Conservation (phyloP, 352 stramenopile genomes). For the Phytophthora citricola region DNA sequence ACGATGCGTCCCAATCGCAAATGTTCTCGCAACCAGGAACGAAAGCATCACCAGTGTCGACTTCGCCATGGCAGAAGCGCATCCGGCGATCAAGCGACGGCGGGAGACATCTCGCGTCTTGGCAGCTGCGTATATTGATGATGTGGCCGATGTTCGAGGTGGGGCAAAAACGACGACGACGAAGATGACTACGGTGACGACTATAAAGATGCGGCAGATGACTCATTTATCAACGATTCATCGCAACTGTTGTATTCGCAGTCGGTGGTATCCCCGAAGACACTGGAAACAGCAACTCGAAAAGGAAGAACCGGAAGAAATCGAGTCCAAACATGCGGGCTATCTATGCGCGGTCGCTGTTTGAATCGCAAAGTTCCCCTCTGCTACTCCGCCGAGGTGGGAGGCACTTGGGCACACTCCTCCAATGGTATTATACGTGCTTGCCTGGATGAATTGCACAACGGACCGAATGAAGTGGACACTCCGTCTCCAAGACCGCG, state of each 20-base stretch:
- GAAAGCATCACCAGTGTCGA: slow-evolving; percentile 15
- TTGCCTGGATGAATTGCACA: slow-evolving; percentile 61
- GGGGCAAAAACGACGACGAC: slow-evolving; percentile 61
- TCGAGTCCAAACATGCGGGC: slow-evolving; percentile 68
- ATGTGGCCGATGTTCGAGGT: slow-evolving; percentile 65
- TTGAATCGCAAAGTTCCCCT: slow-evolving; percentile 62
- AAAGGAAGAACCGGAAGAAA: slow-evolving; percentile 39
- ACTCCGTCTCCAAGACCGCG: slow-evolving; percentile 17
- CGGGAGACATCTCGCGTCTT: slow-evolving; percentile 42
- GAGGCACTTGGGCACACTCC: slow-evolving; percentile 42
- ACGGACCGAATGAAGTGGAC: slow-evolving; percentile 11
- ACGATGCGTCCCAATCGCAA: slow-evolving; percentile 56
- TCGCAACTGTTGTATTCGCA: slow-evolving; percentile 84
- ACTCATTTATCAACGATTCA: slow-evolving; percentile 86
- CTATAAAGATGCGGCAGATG: slow-evolving; percentile 53
- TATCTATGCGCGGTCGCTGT: slow-evolving; percentile 75
- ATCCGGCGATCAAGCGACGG: slow-evolving; percentile 60
- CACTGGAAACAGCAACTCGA: slow-evolving; percentile 9
- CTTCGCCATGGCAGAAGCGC: slow-evolving; percentile 67
- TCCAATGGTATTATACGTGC: slow-evolving; percentile 67
- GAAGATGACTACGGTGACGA: slow-evolving; percentile 74
- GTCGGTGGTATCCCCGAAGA: slow-evolving; percentile 39
- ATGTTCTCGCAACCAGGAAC: slow-evolving; percentile 27
- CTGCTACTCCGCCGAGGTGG: slow-evolving; percentile 42
- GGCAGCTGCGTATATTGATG: slow-evolving; percentile 70